phyloP scores from a whole-genome alignment of 1,139 yeast species.

The Kurtzmaniella quercitrusa region DNA sequence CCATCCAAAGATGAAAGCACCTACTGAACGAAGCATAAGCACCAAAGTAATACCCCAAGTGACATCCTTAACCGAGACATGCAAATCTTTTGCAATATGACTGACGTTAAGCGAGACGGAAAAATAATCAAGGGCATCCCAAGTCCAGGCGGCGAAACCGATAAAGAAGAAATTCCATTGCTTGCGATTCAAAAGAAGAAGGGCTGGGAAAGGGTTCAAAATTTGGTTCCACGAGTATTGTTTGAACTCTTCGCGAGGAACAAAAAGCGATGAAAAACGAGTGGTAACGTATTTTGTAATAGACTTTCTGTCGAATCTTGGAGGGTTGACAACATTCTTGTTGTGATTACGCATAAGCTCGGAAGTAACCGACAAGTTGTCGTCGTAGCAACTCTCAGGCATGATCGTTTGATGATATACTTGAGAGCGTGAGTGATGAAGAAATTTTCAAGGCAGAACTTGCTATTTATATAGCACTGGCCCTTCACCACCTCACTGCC shows the following conservation, averaged over 20 bases:
- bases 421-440: too few relatives aligned
- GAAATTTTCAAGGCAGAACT: not conserved
- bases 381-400: constrained; percentile 1
- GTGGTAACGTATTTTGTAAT: constrained; percentile 24
- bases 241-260: constrained; percentile 25
- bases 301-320: constrained; percentile 22
- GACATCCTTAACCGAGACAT: constrained; percentile 22
- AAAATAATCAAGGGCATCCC: constrained; percentile 43
- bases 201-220: constrained; percentile 32
- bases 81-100: constrained; percentile 26
- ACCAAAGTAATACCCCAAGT: constrained; percentile 45
- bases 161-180: constrained; percentile 35
- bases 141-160: constrained; percentile 39
- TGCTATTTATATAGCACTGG: not conserved
- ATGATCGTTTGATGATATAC: not conserved
- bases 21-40: constrained; percentile 42
- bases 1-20: constrained; percentile 35
- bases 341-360: constrained; percentile 21
- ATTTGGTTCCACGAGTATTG: constrained; percentile 26
- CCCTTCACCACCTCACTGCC: too few relatives aligned
- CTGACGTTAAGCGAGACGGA: constrained; percentile 31
- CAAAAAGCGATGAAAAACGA: constrained; percentile 29
- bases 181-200: constrained; percentile 22
- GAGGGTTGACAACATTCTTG: constrained; percentile 29
- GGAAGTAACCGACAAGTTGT: constrained; percentile 5